A percentile compares a stretch with the other conserved stretches of the same genome.
Conservation (phyloP, 305 asterid species). For the Euphrasia arctica region DNA sequence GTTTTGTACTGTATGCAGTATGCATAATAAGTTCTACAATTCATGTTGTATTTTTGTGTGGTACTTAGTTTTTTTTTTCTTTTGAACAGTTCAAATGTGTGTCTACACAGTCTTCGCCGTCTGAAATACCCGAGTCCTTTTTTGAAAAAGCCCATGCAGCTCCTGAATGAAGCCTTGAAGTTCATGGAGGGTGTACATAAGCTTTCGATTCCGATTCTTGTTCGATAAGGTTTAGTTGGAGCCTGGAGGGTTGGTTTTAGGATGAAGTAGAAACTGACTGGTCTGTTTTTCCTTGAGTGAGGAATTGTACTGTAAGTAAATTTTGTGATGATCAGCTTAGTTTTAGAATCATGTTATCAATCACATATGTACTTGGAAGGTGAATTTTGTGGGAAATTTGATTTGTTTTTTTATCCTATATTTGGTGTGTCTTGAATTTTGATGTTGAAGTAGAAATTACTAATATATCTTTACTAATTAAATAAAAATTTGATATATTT, state of each 20-base stretch:
- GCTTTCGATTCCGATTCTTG: background rate
- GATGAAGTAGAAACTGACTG: background rate
- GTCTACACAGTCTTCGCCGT: conserved; percentile 44
- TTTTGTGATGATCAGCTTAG: background rate
- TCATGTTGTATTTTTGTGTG: background rate
- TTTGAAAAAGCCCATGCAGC: conserved; percentile 28
- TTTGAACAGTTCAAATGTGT: conserved; percentile 70
- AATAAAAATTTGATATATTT: background rate
- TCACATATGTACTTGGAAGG: background rate
- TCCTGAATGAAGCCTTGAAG: background rate
- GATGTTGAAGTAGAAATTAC: too few relatives aligned
- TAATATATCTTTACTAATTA: too few relatives aligned
- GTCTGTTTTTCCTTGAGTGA: background rate
- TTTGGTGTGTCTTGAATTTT: too few relatives aligned
- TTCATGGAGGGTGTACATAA: background rate
- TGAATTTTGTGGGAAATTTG: background rate
- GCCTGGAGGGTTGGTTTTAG: background rate
- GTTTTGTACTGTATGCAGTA: background rate
- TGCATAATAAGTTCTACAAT: background rate
- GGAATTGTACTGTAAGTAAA: background rate
- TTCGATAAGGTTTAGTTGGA: background rate
- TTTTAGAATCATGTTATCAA: background rate
- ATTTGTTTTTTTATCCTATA: too few relatives aligned
- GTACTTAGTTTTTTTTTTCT: background rate
- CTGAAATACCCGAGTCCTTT: conserved; percentile 44